These are phyloP conservation scores for Irpex lacteus DNA, from an alignment of 1,284 basidiomycete species.

Conservation along the genomic window DNA sequence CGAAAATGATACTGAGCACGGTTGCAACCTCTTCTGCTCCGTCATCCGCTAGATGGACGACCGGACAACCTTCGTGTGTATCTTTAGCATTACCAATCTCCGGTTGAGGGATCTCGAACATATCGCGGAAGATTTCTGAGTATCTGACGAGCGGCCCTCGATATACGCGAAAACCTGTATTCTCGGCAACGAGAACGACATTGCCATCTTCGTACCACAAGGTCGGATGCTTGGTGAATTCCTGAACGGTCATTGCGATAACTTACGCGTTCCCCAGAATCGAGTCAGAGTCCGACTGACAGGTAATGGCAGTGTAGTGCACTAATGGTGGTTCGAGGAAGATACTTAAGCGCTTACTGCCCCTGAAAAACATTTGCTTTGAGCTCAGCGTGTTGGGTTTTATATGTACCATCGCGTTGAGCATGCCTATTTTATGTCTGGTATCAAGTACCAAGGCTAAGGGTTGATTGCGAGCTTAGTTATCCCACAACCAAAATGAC, in stretches of 20 bases:
- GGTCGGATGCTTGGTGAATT: not conserved
- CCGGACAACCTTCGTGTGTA: not conserved
- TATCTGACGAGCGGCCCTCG: conserved; percentile 59
- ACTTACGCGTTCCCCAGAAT: no score
- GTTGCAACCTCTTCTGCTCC: not conserved
- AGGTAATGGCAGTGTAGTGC: no score
- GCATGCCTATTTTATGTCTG: no score
- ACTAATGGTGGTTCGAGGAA: no score
- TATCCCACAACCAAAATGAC: no score
- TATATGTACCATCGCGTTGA: no score
- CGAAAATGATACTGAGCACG: not conserved
- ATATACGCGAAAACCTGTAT: conserved; percentile 60
- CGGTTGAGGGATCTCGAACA: conserved; percentile 34
- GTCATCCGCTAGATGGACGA: not conserved
- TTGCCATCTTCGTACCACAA: conserved; percentile 67
- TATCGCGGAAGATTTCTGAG: conserved; percentile 59
- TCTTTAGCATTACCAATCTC: not conserved
- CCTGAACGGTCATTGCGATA: not conserved
- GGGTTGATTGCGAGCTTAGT: no score
- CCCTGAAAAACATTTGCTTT: no score
- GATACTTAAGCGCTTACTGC: no score
- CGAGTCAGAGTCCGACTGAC: no score
- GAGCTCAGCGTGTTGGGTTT: no score
- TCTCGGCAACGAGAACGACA: conserved; percentile 50
- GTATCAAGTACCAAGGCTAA: no score